These are phyloP conservation scores for Fusarium sarcochroum DNA, from an alignment of 2,329 filamentous ascomycete species.

Conservation along the genomic window DNA sequence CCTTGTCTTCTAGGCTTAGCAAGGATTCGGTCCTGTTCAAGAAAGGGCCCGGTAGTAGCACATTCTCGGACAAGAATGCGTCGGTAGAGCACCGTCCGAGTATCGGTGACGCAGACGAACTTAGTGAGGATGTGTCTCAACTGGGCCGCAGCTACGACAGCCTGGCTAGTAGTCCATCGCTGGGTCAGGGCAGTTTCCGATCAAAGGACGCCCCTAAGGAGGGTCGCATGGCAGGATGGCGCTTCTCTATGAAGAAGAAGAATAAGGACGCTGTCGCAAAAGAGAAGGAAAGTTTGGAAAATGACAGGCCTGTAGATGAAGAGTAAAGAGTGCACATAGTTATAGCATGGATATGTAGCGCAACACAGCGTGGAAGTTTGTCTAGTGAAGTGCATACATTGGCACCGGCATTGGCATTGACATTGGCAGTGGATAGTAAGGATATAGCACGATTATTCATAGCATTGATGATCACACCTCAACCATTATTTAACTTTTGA, in stretches of 20 bases:
- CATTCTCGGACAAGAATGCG: slow-evolving; percentile 69
- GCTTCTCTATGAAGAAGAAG: slow-evolving; percentile 73
- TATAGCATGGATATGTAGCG: slow-evolving; percentile 11
- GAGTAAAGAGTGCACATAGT: slow-evolving; percentile 39
- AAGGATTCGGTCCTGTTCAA: slow-evolving; percentile 71
- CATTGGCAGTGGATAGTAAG: slow-evolving; percentile 13
- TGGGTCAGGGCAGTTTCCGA: slow-evolving; percentile 66
- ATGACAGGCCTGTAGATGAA: slow-evolving; percentile 58
- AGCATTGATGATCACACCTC: slow-evolving; percentile 25
- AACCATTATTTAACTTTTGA: slow-evolving; percentile 9
- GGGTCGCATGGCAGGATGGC: slow-evolving; percentile 66
- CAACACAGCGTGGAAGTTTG: slow-evolving; percentile 4
- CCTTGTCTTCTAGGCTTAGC: slow-evolving; percentile 67
- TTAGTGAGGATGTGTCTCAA: slow-evolving; percentile 60
- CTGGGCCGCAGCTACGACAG: slow-evolving; percentile 70
- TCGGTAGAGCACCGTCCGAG: slow-evolving; percentile 69
- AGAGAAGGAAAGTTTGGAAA: slow-evolving; percentile 68
- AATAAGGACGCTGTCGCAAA: slow-evolving; percentile 61
- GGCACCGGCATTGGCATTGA: slow-evolving; percentile 15
- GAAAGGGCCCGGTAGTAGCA: slow-evolving; percentile 70
- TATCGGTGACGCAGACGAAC: slow-evolving; percentile 69
- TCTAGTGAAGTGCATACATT: slow-evolving; percentile 22
- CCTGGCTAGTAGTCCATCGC: slow-evolving; percentile 67
- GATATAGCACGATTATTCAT: slow-evolving; percentile 26
- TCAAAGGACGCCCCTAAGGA: slow-evolving; percentile 58